Percentiles rank a stretch among this genome's conserved stretches.
These are phyloP conservation scores for Pestalotiopsis sp. DNA, from an alignment of 2,329 filamentous ascomycete genomes.

Conservation along the genomic window DNA sequence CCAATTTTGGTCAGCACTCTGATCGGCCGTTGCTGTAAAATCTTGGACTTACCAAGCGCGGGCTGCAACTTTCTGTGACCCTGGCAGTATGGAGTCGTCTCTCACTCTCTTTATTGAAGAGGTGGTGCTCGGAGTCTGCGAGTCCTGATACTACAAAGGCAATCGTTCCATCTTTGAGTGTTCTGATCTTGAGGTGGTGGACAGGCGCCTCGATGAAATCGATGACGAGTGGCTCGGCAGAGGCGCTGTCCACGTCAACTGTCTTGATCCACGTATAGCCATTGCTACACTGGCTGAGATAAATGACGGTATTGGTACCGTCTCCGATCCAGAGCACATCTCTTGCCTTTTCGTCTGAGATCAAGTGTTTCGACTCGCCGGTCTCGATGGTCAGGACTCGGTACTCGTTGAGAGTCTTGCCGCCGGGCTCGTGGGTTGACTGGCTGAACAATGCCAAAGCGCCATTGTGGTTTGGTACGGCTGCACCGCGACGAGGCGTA, in stretches of 20 bases:
- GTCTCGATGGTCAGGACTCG: conserved; percentile 35
- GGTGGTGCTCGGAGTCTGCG: conserved; percentile 30
- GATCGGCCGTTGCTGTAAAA: background rate
- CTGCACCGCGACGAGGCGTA: conserved; percentile 32
- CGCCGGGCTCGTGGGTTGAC: conserved; percentile 35
- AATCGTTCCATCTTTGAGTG: conserved; percentile 34
- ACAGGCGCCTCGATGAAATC: conserved; percentile 36
- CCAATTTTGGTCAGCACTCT: background rate
- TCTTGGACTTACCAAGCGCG: conserved; percentile 34
- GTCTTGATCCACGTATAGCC: conserved; percentile 36
- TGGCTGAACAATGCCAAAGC: conserved; percentile 43
- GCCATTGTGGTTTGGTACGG: conserved; percentile 42
- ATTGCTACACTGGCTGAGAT: conserved; percentile 29
- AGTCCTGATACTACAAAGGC: conserved; percentile 38
- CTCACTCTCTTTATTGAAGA: conserved; percentile 34
- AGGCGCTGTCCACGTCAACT: conserved; percentile 23
- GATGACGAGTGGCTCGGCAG: conserved; percentile 26
- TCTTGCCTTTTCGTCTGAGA: conserved; percentile 29
- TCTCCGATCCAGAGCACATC: conserved; percentile 40
- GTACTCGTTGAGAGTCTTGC: conserved; percentile 34
- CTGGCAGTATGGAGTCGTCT: conserved; percentile 30
- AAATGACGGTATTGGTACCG: conserved; percentile 31
- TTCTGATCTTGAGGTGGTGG: conserved; percentile 34
- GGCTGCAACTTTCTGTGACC: conserved; percentile 36
- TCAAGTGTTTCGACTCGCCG: conserved; percentile 27